Conservation (phyloP, 2,329 filamentous ascomycete genomes). For the Colletotrichum sp. region DNA sequence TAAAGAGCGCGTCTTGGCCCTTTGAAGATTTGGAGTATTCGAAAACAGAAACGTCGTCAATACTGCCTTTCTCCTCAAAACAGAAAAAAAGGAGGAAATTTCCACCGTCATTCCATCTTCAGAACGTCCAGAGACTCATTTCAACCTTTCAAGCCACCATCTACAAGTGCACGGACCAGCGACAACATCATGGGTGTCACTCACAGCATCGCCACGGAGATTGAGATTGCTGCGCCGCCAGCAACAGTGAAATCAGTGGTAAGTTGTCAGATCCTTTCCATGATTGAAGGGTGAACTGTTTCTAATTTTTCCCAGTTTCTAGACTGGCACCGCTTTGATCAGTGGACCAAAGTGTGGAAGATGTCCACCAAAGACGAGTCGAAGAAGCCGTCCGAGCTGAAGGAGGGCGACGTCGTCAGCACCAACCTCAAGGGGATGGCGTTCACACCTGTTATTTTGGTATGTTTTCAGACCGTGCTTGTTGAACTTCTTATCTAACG, state of each 20-base stretch:
- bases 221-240: neutral
- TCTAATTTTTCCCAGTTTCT: neutral
- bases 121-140: rapidly evolving
- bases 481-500: too few species aligned
- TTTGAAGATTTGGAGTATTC: rapidly evolving
- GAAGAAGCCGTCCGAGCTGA: neutral
- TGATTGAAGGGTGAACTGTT: too few species aligned
- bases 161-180: neutral
- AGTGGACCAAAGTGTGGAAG: neutral
- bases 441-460: neutral
- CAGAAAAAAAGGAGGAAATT: neutral
- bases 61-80: rapidly evolving
- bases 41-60: neutral
- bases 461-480: neutral
- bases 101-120: rapidly evolving
- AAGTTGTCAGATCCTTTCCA: too few species aligned
- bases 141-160: neutral
- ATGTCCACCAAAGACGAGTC: neutral
- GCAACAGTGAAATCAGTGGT: neutral
- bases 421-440: neutral
- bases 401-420: neutral
- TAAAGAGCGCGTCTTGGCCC: neutral
- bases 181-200: neutral
- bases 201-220: neutral
- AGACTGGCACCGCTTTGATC: neutral